Evolutionary conservation across 495 filamentous ascomycete species (phyloP), one percentile per base, ranked within the genome.

Genomic region (Coniosporium apollinis): DNA sequence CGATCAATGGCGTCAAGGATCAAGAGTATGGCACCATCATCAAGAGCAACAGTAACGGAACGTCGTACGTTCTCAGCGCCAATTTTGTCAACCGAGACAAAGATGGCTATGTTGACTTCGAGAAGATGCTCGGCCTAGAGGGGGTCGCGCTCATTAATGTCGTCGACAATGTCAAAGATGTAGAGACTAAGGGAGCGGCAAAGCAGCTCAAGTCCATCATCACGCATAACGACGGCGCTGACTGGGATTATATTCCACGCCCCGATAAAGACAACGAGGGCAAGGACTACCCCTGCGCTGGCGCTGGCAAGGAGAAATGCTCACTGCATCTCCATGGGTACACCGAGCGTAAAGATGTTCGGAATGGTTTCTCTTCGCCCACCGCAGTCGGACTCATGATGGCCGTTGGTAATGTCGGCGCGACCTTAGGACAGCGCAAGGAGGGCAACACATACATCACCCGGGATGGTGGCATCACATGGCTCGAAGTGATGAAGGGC

Each of bases 1-100:
- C 74, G 2, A 76, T 82, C 32, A 75, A 75, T 38, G 63, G 60
- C 18, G 56, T 57, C 5, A 46, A 60, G 17, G 74, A 65, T 3
- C 67, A 65, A 22, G 70, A 74, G 36, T 83, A 79, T 43, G 89
- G 89, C n/a, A 72, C 73, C 17, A 76, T 99, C 34, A 67, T 99
- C 49, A 96, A 96, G 67, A 92, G 83, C 46, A 99, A 99, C 58
- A 94, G 82, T 47, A 96, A 96, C 50, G 89, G 89, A 24, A 96
- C 89, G 0, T 86, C 79, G 2, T 99, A 94, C 45, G 81, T 91
- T 15, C 59, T 86, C 33, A 86, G 79, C 54, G 59, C 87, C 6
- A 58, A 67, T 31, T 69, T 66, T 0, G 79, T 94, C 45, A 93
- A 93, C 54, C 67, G 79, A 36, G 72, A 92, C 45, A 56, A 64